Conservation (phyloP, 2,329 filamentous ascomycete species). For the Coniochaeta sp. region DNA sequence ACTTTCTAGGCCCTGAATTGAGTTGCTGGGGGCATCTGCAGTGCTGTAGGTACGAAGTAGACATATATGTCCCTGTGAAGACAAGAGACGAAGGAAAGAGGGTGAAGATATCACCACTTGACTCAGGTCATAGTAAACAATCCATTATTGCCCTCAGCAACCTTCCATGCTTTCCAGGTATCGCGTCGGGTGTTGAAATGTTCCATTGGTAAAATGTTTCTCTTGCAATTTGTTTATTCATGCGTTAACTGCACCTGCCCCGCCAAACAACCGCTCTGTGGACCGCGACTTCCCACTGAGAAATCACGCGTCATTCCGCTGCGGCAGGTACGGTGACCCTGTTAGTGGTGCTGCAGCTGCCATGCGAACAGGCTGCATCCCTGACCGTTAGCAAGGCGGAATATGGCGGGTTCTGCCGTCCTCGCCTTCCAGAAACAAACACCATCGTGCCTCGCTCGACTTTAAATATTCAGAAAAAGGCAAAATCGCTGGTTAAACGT, state of each 20-base stretch:
- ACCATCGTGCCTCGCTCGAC: too few species aligned
- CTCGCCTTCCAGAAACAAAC: constrained; percentile 1
- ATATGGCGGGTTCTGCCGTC: constrained; percentile 4
- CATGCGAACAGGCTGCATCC: not conserved
- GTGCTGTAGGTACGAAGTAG: too few species aligned
- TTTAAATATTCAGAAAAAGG: not conserved
- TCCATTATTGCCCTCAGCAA: not conserved
- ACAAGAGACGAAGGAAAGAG: too few species aligned
- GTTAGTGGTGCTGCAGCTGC: not conserved
- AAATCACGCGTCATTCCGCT: constrained; percentile 5
- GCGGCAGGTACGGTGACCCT: not conserved
- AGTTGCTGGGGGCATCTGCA: not conserved
- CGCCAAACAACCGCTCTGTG: not conserved
- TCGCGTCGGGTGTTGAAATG: too few species aligned
- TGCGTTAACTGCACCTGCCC: constrained; percentile 3
- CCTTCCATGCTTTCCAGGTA: not conserved
- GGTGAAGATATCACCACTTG: not conserved
- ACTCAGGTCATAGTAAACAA: not conserved
- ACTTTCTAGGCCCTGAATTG: not conserved
- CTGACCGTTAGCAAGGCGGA: constrained; percentile 1
- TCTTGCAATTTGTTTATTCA: constrained; percentile 2
- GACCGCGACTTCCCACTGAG: not conserved
- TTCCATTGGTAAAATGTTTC: not conserved
- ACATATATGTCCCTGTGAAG: not conserved
- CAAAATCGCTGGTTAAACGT: not conserved